These are phyloP conservation scores for Mycena galopus DNA, from an alignment of 768 basidiomycete species.

Conservation along the genomic window DNA sequence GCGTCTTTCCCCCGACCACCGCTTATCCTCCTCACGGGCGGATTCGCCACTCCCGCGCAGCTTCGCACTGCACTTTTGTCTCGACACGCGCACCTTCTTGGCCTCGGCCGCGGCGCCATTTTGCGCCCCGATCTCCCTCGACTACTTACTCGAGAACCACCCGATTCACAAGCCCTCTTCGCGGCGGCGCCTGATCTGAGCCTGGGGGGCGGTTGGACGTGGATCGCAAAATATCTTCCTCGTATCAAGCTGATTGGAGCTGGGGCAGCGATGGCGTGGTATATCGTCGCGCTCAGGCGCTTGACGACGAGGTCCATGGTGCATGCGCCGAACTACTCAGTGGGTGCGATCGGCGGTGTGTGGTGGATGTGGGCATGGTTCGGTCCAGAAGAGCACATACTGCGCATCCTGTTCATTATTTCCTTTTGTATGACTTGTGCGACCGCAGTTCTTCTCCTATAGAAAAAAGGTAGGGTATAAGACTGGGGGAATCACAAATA, in stretches of 20 bases:
- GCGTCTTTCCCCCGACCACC: slow-evolving; percentile 57
- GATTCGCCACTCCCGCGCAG: slow-evolving; percentile 71
- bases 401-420: not conserved
- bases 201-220: slow-evolving; percentile 37
- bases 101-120: slow-evolving; percentile 78
- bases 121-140: slow-evolving; percentile 72
- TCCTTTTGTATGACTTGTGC: not conserved
- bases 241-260: slow-evolving; percentile 76
- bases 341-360: slow-evolving; percentile 54
- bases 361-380: slow-evolving; percentile 65
- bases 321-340: slow-evolving; percentile 39
- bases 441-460: not conserved
- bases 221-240: slow-evolving; percentile 49
- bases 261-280: slow-evolving; percentile 75
- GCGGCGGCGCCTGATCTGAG: slow-evolving; percentile 51
- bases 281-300: slow-evolving; percentile 68
- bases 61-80: slow-evolving; percentile 66
- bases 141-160: slow-evolving; percentile 46
- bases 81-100: slow-evolving; percentile 79
- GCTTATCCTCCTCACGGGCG: slow-evolving; percentile 85
- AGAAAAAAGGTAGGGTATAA: too few relatives aligned
- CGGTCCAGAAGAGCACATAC: slow-evolving; percentile 4
- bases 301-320: slow-evolving; percentile 48
- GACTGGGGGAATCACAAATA: too few relatives aligned
- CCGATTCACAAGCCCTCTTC: slow-evolving; percentile 50